Base-by-base conservation (phyloP, 352 stramenopile genomes). In the Pythium rhizo-oryzae region DNA sequence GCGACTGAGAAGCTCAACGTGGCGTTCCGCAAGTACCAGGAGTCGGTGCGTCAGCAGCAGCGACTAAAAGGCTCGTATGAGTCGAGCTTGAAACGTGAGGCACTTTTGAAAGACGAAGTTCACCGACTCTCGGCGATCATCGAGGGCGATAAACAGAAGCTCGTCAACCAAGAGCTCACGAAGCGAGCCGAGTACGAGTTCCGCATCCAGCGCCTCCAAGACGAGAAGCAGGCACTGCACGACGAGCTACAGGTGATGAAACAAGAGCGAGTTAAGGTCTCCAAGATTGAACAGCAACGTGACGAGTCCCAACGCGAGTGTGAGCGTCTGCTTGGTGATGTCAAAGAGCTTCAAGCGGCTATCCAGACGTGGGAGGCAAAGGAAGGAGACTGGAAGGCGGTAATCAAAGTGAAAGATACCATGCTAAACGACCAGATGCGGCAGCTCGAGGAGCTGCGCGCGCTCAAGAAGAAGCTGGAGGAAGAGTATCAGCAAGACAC, bases 361-460 rank as follows among this genome's bases (percentile, higher is more conserved):
- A 44, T 58, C 0, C 49, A 65, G 18, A n/a, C 18, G 0, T 83
- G 76, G 70, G 70, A 78, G 25, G 76, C 74, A n/a, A 71, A 85
- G 37, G 79, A 91, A 53, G 75, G 79, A 21, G 79, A 90, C 65
- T 60, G 84, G 21, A 75, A 80, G 16, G 81, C 84, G 28, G 80
- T 81, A 2, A 13, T 91, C 4, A 90, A 88, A 58, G 82, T 91
- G 6, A 91, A 91, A 54, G 79, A 93, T 28, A 77, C 90, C 0
- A 93, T 93, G 81, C 74, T 91, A 8, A 77, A 83, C 13, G 82
- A 91, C 50, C 78, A 90, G 30, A 68, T 77, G 30, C 71, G 81
- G n/a, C 85, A 90, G 60, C 76, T 89, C 0, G 62, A 76, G 12
- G 72, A 90, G 47, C 51, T 88, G 30, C 74, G 69, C 0, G 63